A percentile compares a stretch with the other conserved stretches of the same genome.
phyloP scores from a whole-genome alignment of 768 basidiomycete genomes.

The Saitozyma sp. region DNA sequence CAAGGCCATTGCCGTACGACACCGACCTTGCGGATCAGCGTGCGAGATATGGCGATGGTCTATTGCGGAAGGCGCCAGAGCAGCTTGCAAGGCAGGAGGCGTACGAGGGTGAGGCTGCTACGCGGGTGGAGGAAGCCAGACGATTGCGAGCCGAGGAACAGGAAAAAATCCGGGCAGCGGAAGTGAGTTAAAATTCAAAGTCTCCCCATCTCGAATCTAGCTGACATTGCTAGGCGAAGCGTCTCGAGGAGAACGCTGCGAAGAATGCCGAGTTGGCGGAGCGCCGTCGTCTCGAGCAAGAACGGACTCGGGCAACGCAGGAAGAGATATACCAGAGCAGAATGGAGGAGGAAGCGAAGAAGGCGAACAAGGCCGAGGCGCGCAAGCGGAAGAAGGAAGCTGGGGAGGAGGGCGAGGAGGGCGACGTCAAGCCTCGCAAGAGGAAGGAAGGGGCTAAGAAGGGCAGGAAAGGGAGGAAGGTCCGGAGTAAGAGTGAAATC shows the following conservation, averaged over 20 bases:
- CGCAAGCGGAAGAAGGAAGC: conserved; percentile 62
- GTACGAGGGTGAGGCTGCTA: conserved; percentile 69
- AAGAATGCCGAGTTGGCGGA: conserved; percentile 79
- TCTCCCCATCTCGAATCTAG: not conserved
- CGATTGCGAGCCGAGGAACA: conserved; percentile 77
- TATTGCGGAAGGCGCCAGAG: conserved; percentile 77
- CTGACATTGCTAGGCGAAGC: conserved; percentile 26
- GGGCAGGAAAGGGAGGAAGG: conserved; percentile 22
- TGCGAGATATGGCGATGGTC: conserved; percentile 81
- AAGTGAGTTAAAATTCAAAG: conserved; percentile 28
- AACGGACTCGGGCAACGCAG: conserved; percentile 45
- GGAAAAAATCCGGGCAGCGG: conserved; percentile 61
- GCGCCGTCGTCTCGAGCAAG: conserved; percentile 63
- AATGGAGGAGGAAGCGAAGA: conserved; percentile 67
- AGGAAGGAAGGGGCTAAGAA: conserved; percentile 23
- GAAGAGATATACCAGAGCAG: conserved; percentile 32
- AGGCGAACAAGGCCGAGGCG: conserved; percentile 31
- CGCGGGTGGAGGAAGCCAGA: conserved; percentile 73
- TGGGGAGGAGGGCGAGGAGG: conserved; percentile 73
- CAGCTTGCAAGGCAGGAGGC: conserved; percentile 72
- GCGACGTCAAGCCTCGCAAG: conserved; percentile 57
- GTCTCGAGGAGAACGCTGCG: conserved; percentile 57
- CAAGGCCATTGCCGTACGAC: conserved; percentile 73
- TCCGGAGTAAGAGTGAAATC: conserved; percentile 38
- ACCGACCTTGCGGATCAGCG: conserved; percentile 86